Percentiles rank a stretch among this genome's conserved stretches.
Conservation (phyloP, 2,329 filamentous ascomycete genomes). For the Penicillium aurantiogriseum region DNA sequence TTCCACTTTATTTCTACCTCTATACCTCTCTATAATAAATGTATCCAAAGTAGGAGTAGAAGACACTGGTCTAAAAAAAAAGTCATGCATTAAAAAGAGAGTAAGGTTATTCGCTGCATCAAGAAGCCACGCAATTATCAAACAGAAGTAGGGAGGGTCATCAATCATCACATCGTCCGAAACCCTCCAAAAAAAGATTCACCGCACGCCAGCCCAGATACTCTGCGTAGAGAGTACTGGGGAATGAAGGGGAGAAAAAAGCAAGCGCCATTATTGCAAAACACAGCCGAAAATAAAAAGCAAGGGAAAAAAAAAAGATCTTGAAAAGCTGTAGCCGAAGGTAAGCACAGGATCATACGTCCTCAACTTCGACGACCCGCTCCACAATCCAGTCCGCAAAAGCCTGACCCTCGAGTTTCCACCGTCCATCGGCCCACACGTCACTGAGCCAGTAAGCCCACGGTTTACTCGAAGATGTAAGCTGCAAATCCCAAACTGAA, state of each 20-base stretch:
- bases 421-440: conserved; percentile 41
- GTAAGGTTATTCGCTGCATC: not conserved
- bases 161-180: conserved; percentile 23
- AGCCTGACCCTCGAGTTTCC: conserved; percentile 43
- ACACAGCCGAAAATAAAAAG: not conserved
- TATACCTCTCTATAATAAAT: no score
- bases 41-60: conserved; percentile 6
- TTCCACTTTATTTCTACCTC: not conserved
- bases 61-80: not conserved
- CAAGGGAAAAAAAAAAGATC: not conserved
- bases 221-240: not conserved
- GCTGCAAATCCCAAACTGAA: conserved; percentile 27
- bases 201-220: conserved; percentile 4
- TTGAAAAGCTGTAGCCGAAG: not conserved
- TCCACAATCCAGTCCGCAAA: conserved; percentile 44
- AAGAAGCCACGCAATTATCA: not conserved
- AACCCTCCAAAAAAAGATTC: not conserved
- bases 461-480: conserved; percentile 21
- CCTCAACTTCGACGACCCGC: conserved; percentile 39
- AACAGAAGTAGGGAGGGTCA: conserved; percentile 14
- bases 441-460: conserved; percentile 39
- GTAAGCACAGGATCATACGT: conserved; percentile 19
- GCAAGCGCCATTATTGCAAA: not conserved
- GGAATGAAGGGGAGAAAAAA: not conserved
- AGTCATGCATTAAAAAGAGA: not conserved